Percentiles rank a stretch among this genome's conserved stretches.
These are phyloP conservation scores for Trametes maxima DNA, from an alignment of 768 basidiomycete genomes.

Conservation along the genomic window DNA sequence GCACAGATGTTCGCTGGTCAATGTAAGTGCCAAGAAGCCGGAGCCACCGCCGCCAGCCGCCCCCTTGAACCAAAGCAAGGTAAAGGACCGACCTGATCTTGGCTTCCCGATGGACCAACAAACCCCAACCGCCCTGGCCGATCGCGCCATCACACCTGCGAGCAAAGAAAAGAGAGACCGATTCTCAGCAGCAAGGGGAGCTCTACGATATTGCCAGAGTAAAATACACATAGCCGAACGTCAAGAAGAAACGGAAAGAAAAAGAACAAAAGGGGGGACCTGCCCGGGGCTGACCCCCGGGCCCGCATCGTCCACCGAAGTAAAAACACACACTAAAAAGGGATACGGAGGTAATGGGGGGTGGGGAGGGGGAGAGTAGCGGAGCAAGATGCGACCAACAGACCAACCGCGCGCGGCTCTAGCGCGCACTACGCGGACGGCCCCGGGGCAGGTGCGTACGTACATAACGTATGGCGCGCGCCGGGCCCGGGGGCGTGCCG, in stretches of 20 bases:
- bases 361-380: neutral
- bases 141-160: too few species aligned
- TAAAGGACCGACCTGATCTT: too few species aligned
- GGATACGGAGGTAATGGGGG: neutral
- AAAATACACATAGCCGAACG: neutral
- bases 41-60: too few species aligned
- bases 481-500: neutral
- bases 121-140: too few species aligned
- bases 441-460: neutral
- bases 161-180: too few species aligned
- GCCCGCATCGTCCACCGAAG: neutral
- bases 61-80: too few species aligned
- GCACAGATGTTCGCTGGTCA: too few species aligned
- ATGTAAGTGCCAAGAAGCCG: too few species aligned
- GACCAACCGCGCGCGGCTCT: neutral
- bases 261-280: neutral
- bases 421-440: neutral
- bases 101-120: too few species aligned
- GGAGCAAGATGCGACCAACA: neutral
- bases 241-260: neutral
- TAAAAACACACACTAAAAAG: neutral
- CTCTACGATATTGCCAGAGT: neutral
- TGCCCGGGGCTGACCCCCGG: conserved; percentile 11
- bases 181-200: neutral
- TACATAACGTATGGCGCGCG: neutral